These are phyloP conservation scores for Penicillium brevicompactum DNA, from an alignment of 2,329 filamentous ascomycete species.

Conservation along the genomic window DNA sequence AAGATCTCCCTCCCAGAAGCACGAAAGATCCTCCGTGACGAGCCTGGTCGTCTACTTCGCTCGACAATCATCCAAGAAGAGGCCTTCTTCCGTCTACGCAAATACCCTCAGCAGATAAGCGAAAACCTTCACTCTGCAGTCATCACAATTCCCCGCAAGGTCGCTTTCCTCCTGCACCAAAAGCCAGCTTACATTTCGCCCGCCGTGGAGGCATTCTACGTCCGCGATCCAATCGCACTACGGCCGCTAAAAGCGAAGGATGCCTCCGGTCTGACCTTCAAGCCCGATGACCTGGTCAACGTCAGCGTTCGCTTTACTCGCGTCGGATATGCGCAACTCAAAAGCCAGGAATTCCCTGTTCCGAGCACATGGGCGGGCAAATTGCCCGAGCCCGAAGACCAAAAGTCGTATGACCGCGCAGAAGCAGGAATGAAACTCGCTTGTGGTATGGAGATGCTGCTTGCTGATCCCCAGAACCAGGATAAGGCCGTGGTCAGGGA, in stretches of 20 bases:
- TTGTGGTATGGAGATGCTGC: constrained; percentile 87
- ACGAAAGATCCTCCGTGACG: constrained; percentile 59
- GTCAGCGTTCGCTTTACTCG: constrained; percentile 81
- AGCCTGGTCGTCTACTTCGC: constrained; percentile 64
- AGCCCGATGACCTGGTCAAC: constrained; percentile 76
- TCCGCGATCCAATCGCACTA: constrained; percentile 78
- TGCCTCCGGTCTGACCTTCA: constrained; percentile 62
- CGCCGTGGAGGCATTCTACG: constrained; percentile 88
- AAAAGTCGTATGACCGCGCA: constrained; percentile 52
- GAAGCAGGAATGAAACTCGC: constrained; percentile 87
- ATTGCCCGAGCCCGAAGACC: constrained; percentile 39
- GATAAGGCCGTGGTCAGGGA: constrained; percentile 72
- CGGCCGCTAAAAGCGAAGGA: constrained; percentile 65
- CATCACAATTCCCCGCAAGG: constrained; percentile 74
- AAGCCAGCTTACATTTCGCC: constrained; percentile 77
- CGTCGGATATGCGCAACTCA: constrained; percentile 86
- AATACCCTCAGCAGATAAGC: constrained; percentile 76
- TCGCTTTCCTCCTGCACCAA: constrained; percentile 76
- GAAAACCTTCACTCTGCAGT: constrained; percentile 75
- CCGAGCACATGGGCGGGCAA: constrained; percentile 59
- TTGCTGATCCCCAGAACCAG: constrained; percentile 66
- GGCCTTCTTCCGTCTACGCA: constrained; percentile 83
- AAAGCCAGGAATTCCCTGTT: constrained; percentile 76
- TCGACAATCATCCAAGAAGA: constrained; percentile 79
- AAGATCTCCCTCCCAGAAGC: constrained; percentile 67